Percentiles rank a stretch among this genome's conserved stretches.
phyloP scores from a whole-genome alignment of 1,139 yeast genomes.

The Sugiyamaella paludigena region DNA sequence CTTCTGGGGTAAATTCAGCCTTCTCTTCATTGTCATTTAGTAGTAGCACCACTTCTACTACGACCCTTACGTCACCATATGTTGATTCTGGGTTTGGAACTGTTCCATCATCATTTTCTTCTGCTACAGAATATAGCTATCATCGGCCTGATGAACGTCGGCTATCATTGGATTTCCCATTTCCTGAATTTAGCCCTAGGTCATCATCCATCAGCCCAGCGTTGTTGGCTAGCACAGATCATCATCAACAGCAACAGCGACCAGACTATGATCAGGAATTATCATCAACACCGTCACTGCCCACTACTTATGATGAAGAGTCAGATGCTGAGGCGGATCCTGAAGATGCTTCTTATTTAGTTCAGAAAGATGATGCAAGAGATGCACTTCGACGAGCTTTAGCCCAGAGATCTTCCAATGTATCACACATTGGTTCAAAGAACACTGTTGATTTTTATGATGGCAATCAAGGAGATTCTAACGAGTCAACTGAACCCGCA shows the following conservation, averaged over 20 bases:
- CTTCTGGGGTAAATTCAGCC: slow-evolving; percentile 7
- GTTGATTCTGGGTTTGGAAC: neutral
- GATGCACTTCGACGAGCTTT: slow-evolving; percentile 11
- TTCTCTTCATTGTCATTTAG: slow-evolving; percentile 5
- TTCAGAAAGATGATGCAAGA: slow-evolving; percentile 9
- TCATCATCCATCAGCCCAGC: slow-evolving; percentile 1
- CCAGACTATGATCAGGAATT: neutral
- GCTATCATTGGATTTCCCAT: neutral
- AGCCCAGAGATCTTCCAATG: slow-evolving; percentile 6
- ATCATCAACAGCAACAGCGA: neutral
- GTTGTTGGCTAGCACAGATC: neutral
- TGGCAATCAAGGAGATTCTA: neutral
- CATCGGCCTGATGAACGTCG: neutral
- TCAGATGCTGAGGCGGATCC: slow-evolving; percentile 4
- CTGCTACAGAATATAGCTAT: neutral
- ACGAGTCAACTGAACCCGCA: too few relatives aligned
- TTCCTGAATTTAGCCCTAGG: slow-evolving; percentile 1
- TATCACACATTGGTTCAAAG: neutral
- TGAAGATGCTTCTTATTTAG: slow-evolving; percentile 5
- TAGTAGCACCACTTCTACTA: neutral
- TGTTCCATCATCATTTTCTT: slow-evolving; percentile 5
- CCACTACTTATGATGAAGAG: too few relatives aligned
- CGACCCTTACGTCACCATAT: neutral
- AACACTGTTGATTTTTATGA: slow-evolving; percentile 1
- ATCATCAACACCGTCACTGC: too few relatives aligned